Percentiles rank a stretch among this genome's conserved stretches.
These are phyloP conservation scores for Podila epicladia DNA, from an alignment of 192 early-diverging fungal species.

Conservation along the genomic window DNA sequence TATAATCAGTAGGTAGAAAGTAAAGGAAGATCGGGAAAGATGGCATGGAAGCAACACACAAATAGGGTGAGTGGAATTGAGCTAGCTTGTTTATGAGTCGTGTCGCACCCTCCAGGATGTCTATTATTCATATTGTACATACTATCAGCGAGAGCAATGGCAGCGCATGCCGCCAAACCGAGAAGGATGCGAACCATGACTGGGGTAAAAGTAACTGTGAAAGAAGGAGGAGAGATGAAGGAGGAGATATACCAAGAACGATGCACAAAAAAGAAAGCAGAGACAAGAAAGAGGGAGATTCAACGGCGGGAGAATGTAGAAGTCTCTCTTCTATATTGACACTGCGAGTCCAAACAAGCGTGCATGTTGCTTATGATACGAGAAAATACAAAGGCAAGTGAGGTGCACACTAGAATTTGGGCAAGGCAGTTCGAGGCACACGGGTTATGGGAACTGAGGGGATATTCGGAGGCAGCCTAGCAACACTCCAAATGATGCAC, in stretches of 20 bases:
- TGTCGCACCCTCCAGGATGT: too few species aligned
- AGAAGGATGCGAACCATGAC: slow-evolving; percentile 42
- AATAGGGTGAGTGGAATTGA: background rate
- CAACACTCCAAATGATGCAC: too few species aligned
- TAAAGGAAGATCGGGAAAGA: background rate
- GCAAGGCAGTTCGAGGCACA: too few species aligned
- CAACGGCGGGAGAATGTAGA: background rate
- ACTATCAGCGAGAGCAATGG: slow-evolving; percentile 42
- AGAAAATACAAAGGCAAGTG: too few species aligned
- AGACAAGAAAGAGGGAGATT: slow-evolving; percentile 5
- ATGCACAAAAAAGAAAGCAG: background rate
- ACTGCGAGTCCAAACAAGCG: background rate
- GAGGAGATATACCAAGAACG: background rate
- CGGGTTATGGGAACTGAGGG: too few species aligned
- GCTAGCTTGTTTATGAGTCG: background rate
- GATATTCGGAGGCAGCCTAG: too few species aligned
- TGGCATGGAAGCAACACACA: background rate
- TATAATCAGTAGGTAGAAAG: background rate
- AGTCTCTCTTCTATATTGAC: background rate
- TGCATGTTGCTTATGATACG: too few species aligned
- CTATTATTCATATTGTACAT: background rate
- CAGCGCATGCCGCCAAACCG: slow-evolving; percentile 43
- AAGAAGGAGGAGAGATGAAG: background rate
- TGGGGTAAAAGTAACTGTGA: background rate
- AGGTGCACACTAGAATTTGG: too few species aligned